Evolutionary conservation across 345 rosid genomes (phyloP), one percentile per base, ranked within the genome.

Genomic region (Syzygium oleosum): DNA sequence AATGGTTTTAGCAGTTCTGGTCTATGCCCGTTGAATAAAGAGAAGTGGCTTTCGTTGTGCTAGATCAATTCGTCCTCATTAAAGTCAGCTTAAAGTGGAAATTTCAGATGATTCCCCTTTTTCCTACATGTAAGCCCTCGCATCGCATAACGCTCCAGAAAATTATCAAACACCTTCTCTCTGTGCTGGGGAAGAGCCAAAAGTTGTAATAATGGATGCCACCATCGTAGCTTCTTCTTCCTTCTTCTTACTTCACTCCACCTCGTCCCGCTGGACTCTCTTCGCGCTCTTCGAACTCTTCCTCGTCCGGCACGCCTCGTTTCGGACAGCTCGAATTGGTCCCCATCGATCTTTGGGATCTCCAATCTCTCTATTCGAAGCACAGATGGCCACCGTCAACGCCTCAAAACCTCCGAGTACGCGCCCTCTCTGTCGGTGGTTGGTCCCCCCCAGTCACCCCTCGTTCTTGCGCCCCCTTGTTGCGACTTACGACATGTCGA

Each of bases 371-470:
- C 88, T 15, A 22, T 29, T 54, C 85, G 53, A 43, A 21, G 65
- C 63, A 9, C 78, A 51, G 53, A 12, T 56, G 79, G 52, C 58
- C 79, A 13, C 53, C 88, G 27, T 83, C 88, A 12, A 11, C 49
- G 51, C 49, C 85, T 22, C 49, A 52, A 38, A 59, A 22, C 54
- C 77, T 56, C 85, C 53, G 85, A 21, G 85, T 87, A 73, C 27
- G 49, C 88, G 85, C 85, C 49, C 58, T 53, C 85, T 87, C 88
- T 77, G 77, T 56, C 85, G 56, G 49, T 53, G 85, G 88, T 88
- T 55, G 23, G n/a, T 84, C 38, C 84, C 86, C 19, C 25, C 51
- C 43, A 38, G 29, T 83, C 49, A 59, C 25, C 52, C 17, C 17
- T 8, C 31, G 52, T 34, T 59, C 88, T 80, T 56, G 41, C 85